A percentile compares a stretch with the other conserved stretches of the same genome.
Conservation (phyloP, 2,329 filamentous ascomycete genomes). For the Verticillium nonalfalfae region DNA sequence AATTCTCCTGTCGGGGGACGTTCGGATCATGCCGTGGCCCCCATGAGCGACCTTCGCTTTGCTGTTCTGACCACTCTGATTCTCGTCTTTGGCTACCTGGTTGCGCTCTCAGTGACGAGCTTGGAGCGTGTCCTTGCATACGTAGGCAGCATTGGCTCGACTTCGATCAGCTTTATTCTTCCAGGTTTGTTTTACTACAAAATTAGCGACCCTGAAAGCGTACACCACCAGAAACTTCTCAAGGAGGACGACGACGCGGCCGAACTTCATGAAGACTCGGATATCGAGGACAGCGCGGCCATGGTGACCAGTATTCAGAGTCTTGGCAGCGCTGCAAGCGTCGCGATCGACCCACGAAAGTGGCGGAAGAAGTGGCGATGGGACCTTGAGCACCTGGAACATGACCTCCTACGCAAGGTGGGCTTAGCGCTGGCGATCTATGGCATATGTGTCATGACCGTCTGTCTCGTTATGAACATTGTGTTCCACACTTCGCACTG, state of each 20-base stretch:
- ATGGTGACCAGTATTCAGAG: constrained; percentile 40
- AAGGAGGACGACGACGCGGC: constrained; percentile 89
- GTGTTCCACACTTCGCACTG: constrained; percentile 67
- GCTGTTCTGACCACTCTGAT: constrained; percentile 83
- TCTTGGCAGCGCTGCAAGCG: constrained; percentile 33
- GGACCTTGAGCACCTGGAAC: constrained; percentile 58
- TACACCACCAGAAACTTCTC: constrained; percentile 76
- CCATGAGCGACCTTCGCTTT: constrained; percentile 83
- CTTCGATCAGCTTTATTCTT: constrained; percentile 93
- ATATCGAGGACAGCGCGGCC: constrained; percentile 38
- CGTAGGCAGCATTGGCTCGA: constrained; percentile 89
- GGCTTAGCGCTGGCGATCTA: constrained; percentile 76
- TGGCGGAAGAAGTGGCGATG: constrained; percentile 52
- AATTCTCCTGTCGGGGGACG: constrained; percentile 34
- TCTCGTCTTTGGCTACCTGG: constrained; percentile 76
- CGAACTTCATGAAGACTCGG: constrained; percentile 43
- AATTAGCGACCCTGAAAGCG: constrained; percentile 83
- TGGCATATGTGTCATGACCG: constrained; percentile 80
- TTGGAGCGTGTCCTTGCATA: constrained; percentile 91
- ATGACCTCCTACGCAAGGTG: constrained; percentile 60
- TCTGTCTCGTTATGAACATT: constrained; percentile 79
- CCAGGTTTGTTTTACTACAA: constrained; percentile 98
- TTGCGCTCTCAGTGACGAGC: constrained; percentile 84
- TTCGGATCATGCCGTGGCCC: constrained; percentile 46
- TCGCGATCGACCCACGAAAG: constrained; percentile 28